Conservation (phyloP, 768 basidiomycete genomes). For the Daedalea quercina region DNA sequence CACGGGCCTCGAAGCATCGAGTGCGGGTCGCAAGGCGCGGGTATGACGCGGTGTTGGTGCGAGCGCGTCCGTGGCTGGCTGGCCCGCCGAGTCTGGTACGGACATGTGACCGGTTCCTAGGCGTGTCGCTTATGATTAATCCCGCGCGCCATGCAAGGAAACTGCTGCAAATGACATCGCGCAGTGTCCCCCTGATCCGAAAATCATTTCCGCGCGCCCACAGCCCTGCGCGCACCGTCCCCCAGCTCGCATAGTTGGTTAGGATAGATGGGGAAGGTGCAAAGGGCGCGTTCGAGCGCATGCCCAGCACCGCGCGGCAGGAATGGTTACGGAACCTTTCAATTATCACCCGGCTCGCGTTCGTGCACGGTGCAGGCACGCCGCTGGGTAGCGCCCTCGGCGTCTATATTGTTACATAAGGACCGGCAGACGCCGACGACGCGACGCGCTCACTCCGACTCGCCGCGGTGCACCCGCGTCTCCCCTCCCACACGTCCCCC, state of each 20-base stretch:
- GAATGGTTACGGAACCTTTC: neutral
- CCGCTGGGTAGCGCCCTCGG: neutral
- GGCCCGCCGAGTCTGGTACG: neutral
- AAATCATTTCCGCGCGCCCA: neutral
- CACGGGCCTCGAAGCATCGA: neutral
- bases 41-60: neutral
- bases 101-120: constrained; percentile 3
- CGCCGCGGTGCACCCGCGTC: constrained; percentile 20
- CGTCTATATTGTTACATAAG: constrained; percentile 1
- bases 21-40: neutral
- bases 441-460: constrained; percentile 18
- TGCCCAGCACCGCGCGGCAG: neutral
- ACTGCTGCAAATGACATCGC: neutral
- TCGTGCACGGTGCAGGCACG: neutral
- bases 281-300: neutral
- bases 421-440: constrained; percentile 9
- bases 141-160: neutral
- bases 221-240: neutral
- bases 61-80: neutral
- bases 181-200: neutral
- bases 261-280: neutral
- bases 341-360: neutral
- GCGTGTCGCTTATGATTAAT: neutral
- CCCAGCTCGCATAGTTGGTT: neutral
- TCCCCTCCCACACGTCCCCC: constrained; percentile 19